phyloP scores from a whole-genome alignment of 306 rosid genomes.

The Rubus parviflorus region DNA sequence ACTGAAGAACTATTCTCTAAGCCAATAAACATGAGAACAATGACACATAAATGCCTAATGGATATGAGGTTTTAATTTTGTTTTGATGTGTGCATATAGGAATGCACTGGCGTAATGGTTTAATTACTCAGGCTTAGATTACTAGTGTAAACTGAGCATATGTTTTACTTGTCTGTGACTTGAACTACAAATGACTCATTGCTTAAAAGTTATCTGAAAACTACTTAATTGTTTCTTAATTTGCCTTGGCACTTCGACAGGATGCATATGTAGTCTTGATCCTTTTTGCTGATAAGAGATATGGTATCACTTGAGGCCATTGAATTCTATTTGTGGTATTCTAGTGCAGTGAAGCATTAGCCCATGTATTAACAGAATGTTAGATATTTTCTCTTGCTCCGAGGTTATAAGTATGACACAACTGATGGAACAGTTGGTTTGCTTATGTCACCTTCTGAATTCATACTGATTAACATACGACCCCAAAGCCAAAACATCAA shows the following conservation, averaged over 20 bases:
- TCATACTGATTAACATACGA: background rate
- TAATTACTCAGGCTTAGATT: too few relatives aligned
- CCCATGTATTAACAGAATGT: background rate
- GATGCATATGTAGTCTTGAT: too few relatives aligned
- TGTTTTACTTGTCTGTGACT: too few relatives aligned
- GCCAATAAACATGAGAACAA: background rate
- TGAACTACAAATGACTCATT: too few relatives aligned
- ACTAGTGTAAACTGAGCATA: too few relatives aligned
- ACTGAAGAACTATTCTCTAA: too few relatives aligned
- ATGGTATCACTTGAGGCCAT: background rate
- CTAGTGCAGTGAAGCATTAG: too few relatives aligned
- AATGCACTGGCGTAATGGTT: too few relatives aligned
- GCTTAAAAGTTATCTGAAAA: too few relatives aligned
- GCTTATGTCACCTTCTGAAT: background rate
- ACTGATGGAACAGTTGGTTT: background rate
- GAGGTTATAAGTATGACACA: background rate
- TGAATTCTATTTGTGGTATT: background rate
- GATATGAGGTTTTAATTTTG: background rate
- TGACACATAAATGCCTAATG: background rate
- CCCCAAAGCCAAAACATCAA: background rate
- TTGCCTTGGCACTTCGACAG: too few relatives aligned
- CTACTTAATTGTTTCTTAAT: too few relatives aligned
- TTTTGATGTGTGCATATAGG: background rate
- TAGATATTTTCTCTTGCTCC: background rate
- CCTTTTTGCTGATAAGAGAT: background rate